Evolutionary conservation across 495 filamentous ascomycete species (phyloP).

Genomic region (Neurospora sp.): DNA sequence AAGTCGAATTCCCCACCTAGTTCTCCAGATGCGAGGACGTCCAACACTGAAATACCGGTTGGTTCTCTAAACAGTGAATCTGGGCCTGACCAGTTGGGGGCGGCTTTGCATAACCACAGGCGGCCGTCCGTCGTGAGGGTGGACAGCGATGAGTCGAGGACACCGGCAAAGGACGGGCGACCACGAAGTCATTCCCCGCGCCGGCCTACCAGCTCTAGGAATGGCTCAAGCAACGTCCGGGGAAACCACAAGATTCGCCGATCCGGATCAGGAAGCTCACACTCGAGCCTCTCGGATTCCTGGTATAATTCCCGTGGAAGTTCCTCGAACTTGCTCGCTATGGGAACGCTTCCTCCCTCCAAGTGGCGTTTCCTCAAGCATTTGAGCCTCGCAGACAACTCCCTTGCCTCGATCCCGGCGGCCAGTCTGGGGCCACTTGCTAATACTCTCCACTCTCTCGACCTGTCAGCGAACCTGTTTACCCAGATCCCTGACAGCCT

Average conservation of each 20-base stretch:
- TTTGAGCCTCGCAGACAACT: constrained; percentile 85
- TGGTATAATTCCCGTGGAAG: constrained; percentile 55
- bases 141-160: constrained; percentile 30
- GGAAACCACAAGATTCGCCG: constrained; percentile 63
- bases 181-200: constrained; percentile 71
- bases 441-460: constrained; percentile 78
- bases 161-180: constrained; percentile 33
- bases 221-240: constrained; percentile 51
- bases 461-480: constrained; percentile 86
- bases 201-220: constrained; percentile 61
- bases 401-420: constrained; percentile 64
- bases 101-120: constrained; percentile 20
- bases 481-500: constrained; percentile 84
- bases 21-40: constrained; percentile 48
- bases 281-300: constrained; percentile 68
- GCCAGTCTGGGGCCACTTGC: constrained; percentile 69
- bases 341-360: constrained; percentile 58
- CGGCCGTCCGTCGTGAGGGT: constrained; percentile 29
- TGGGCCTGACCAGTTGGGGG: constrained; percentile 25
- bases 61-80: constrained; percentile 36
- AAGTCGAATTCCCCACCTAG: constrained; percentile 51
- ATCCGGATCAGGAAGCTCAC: constrained; percentile 84
- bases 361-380: constrained; percentile 95
- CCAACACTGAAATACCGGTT: constrained; percentile 32
- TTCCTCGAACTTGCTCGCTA: constrained; percentile 58